phyloP scores from a whole-genome alignment of 331 rosid genomes.

The Cydonia oblonga region DNA sequence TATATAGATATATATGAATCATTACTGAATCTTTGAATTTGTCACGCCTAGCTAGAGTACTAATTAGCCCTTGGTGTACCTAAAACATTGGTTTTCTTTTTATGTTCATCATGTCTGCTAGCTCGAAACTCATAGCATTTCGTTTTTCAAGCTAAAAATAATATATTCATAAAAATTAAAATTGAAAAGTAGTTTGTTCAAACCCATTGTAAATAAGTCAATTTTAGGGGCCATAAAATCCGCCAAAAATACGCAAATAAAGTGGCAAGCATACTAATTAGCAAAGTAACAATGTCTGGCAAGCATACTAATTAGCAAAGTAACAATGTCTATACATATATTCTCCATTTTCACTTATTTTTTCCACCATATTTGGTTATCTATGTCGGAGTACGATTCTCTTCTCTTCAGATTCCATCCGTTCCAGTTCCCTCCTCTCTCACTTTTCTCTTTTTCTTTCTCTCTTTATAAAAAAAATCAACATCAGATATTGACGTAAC shows the following conservation, averaged over 20 bases:
- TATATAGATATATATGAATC: neutral
- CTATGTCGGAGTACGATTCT: neutral
- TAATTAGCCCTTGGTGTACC: conserved; percentile 3
- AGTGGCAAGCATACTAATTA: neutral
- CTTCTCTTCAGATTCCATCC: too few species aligned
- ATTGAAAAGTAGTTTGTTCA: neutral
- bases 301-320: neutral
- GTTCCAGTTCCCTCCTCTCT: too few species aligned
- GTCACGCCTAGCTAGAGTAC: conserved; percentile 5
- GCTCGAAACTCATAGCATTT: neutral
- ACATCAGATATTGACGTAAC: too few species aligned
- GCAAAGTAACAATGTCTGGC: neutral
- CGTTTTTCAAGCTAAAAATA: neutral
- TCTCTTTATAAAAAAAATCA: too few species aligned
- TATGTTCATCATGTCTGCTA: neutral
- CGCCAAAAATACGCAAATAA: too few species aligned
- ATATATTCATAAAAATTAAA: neutral
- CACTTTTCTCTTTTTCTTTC: too few species aligned
- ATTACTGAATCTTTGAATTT: neutral
- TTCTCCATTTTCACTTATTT: neutral
- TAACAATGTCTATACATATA: neutral
- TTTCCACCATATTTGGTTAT: neutral
- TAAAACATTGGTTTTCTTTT: neutral
- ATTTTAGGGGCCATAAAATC: neutral
- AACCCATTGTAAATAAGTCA: neutral